Base-by-base conservation (phyloP, 2,329 filamentous ascomycete genomes). In the Ophiosphaerella herpotricha region DNA sequence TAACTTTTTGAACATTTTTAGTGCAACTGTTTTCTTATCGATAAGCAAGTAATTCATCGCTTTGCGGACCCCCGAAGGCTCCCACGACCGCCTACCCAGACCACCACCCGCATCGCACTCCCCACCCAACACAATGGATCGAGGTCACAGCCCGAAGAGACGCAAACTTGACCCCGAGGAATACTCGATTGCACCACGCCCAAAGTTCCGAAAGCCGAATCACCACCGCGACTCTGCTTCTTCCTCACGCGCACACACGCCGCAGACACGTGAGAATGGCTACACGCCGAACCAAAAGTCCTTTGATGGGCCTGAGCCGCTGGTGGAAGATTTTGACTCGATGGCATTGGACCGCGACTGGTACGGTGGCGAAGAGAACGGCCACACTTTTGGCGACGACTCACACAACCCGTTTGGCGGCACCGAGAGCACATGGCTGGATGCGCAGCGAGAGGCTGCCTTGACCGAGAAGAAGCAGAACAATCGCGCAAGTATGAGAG, bases 321-420 rank as follows among this genome's bases (percentile, higher is more conserved):
- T 78, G 12, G 79, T 85, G 12, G 79, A 82, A 31, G 82, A 87
- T 34, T 84, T 90, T 54, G 90, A 95, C 56, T 83, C 85, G 14
- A 83, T 83, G 55, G 89, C 86, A 8, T 79, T 96, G 46, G 92
- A 97, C 69, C 85, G 92, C 54, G 92, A 96, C 73, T 97, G 92
- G 92, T 97, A 97, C 66, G 86, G 85, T 18, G 90, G 89, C 40
- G 91, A 95, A 66, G 91, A 96, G 70, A 85, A 87, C 49, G 89
- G 87, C 23, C 89, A 95, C 66, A 88, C 87, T 0, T 90, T 96
- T 64, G 92, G 91, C 58, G 92, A 96, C 68, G 92, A 97, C 56
- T 82, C 86, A n/a, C 91, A 96, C 73, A 95, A 96, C 67, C 92
- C 91, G 0, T 96, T 96, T 66, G 90, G 89, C 8, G 85, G 85